These are phyloP conservation scores for Ramalina intermedia DNA, from an alignment of 495 filamentous ascomycete species.

Conservation along the genomic window DNA sequence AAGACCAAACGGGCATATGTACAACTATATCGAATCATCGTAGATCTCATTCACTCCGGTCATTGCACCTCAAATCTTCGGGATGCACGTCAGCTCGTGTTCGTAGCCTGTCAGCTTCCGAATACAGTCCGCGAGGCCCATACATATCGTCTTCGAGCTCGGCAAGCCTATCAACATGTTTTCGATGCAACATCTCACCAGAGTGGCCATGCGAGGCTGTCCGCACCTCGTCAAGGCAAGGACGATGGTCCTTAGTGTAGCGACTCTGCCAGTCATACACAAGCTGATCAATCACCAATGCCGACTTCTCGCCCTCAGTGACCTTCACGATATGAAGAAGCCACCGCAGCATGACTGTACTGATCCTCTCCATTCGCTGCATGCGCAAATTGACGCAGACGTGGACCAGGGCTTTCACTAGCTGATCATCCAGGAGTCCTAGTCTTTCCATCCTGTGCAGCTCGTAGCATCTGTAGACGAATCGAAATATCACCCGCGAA, in stretches of 20 bases:
- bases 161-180: too few species aligned
- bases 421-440: conserved; percentile 5
- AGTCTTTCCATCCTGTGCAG: conserved; percentile 12
- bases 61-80: too few species aligned
- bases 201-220: too few species aligned
- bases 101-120: too few species aligned
- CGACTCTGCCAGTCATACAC: conserved; percentile 12
- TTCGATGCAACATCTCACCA: too few species aligned
- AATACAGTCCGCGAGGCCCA: too few species aligned
- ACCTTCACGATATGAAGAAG: conserved; percentile 12
- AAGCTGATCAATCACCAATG: conserved; percentile 13
- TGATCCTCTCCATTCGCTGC: conserved; percentile 8
- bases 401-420: conserved; percentile 15
- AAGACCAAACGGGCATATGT: too few species aligned
- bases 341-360: conserved; percentile 11
- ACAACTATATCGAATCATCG: too few species aligned
- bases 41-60: too few species aligned
- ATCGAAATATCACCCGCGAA: conserved; percentile 12
- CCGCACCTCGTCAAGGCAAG: too few species aligned
- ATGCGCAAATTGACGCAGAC: conserved; percentile 17
- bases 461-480: conserved; percentile 16
- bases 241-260: neutral
- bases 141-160: too few species aligned
- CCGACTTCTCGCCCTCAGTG: conserved; percentile 17
- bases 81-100: too few species aligned